These are phyloP conservation scores for Scleroderma citrinum DNA, from an alignment of 768 basidiomycete species.

Conservation along the genomic window DNA sequence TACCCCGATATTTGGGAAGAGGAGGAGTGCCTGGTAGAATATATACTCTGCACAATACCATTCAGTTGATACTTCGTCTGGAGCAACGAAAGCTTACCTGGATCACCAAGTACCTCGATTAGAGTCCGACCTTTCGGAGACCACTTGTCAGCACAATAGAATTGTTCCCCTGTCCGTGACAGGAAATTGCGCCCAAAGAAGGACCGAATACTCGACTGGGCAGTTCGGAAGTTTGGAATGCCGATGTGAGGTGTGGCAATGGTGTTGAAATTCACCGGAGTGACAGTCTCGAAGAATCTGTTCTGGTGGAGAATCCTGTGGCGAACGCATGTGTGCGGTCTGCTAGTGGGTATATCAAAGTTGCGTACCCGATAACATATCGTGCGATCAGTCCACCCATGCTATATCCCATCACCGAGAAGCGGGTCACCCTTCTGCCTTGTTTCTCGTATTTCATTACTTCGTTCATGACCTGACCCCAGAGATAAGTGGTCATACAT, in stretches of 20 bases:
- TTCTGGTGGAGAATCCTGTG: slow-evolving; percentile 57
- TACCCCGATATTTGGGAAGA: slow-evolving; percentile 64
- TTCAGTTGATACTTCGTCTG: neutral
- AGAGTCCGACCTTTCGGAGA: slow-evolving; percentile 59
- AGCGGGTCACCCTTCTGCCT: slow-evolving; percentile 55
- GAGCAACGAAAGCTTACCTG: slow-evolving; percentile 37
- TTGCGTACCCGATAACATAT: slow-evolving; percentile 61
- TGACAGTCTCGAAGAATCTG: slow-evolving; percentile 64
- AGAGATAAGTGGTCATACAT: neutral
- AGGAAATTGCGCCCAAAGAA: slow-evolving; percentile 63
- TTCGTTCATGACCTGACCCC: slow-evolving; percentile 47
- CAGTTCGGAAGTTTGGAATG: slow-evolving; percentile 55
- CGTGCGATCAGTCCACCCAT: slow-evolving; percentile 80
- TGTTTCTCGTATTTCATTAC: slow-evolving; percentile 46
- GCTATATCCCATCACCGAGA: slow-evolving; percentile 74
- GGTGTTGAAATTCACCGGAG: slow-evolving; percentile 77
- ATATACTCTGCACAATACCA: slow-evolving; percentile 44
- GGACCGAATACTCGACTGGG: slow-evolving; percentile 47
- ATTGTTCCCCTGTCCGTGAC: slow-evolving; percentile 76
- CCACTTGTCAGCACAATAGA: slow-evolving; percentile 72
- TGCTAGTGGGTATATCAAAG: neutral
- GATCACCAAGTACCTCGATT: slow-evolving; percentile 76
- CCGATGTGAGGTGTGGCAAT: slow-evolving; percentile 83
- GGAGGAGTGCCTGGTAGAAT: slow-evolving; percentile 66
- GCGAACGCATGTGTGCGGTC: slow-evolving; percentile 3